Percentiles rank a stretch among this genome's conserved stretches.
Conservation (phyloP, 1,284 basidiomycete genomes). For the Apiotrichum laibachii region DNA sequence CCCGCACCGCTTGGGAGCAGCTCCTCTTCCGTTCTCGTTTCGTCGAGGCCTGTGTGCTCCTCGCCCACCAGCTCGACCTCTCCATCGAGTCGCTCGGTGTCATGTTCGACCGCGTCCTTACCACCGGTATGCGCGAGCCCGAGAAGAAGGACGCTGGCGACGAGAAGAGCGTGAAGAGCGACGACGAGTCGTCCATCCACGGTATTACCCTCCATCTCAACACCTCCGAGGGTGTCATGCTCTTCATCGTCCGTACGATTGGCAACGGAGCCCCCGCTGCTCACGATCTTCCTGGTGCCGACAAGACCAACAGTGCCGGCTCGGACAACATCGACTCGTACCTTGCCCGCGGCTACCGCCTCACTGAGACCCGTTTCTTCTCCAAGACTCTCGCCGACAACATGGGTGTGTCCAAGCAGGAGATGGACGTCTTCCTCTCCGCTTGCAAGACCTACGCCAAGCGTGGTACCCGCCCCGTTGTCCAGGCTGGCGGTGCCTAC, state of each 20-base stretch:
- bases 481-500: conserved; percentile 55
- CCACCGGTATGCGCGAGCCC: conserved; percentile 50
- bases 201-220: conserved; percentile 47
- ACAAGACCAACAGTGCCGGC: conserved; percentile 24
- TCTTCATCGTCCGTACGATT: conserved; percentile 55
- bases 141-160: conserved; percentile 17
- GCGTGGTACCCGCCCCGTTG: conserved; percentile 54
- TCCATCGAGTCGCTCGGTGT: conserved; percentile 61
- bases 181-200: conserved; percentile 47
- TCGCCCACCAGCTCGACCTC: conserved; percentile 53
- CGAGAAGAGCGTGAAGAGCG: conserved; percentile 27
- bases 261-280: conserved; percentile 36
- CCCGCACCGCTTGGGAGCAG: conserved; percentile 30
- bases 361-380: conserved; percentile 56
- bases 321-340: conserved; percentile 52
- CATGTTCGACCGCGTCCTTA: conserved; percentile 57
- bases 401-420: conserved; percentile 52
- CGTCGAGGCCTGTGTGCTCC: conserved; percentile 53
- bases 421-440: conserved; percentile 55
- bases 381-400: conserved; percentile 53
- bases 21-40: conserved; percentile 54
- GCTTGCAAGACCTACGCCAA: conserved; percentile 56
- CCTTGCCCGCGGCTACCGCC: conserved; percentile 54
- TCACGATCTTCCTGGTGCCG: conserved; percentile 31
- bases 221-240: conserved; percentile 53